Conservation (phyloP, 441 rosid genomes). For the Euphorbia celastroides region DNA sequence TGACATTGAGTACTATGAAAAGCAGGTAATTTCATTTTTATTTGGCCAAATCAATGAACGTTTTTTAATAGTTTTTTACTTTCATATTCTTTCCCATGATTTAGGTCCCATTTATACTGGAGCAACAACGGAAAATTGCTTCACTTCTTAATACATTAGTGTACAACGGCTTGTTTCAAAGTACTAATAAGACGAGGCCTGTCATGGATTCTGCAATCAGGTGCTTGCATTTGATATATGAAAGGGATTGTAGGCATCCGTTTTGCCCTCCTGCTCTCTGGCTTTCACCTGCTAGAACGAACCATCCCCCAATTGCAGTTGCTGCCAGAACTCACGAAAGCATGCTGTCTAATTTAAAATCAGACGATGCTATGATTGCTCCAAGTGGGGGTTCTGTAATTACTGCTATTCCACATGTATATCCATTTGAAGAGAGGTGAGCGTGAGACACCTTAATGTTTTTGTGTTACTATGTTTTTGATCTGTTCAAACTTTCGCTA, state of each 20-base stretch:
- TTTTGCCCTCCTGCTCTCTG: slow-evolving; percentile 87
- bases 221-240: slow-evolving; percentile 95
- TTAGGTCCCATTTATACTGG: slow-evolving; percentile 82
- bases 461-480: slow-evolving; percentile 1
- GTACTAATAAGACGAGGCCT: slow-evolving; percentile 43
- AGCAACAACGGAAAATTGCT: slow-evolving; percentile 78
- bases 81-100: slow-evolving; percentile 25
- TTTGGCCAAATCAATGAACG: not conserved
- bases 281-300: slow-evolving; percentile 91
- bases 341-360: slow-evolving; percentile 38
- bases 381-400: slow-evolving; percentile 66
- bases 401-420: slow-evolving; percentile 79
- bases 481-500: not conserved
- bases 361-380: slow-evolving; percentile 42
- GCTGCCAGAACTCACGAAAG: slow-evolving; percentile 92
- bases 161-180: slow-evolving; percentile 63
- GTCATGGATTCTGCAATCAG: slow-evolving; percentile 83
- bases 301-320: slow-evolving; percentile 78
- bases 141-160: slow-evolving; percentile 87
- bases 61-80: slow-evolving; percentile 13
- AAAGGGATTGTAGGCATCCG: slow-evolving; percentile 91
- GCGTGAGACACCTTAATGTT: slow-evolving; percentile 9
- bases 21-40: slow-evolving; percentile 55
- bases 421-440: slow-evolving; percentile 98
- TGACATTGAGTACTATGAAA: slow-evolving; percentile 97